phyloP scores from a whole-genome alignment of 805 yeast species.

The Ogataea dorogensis region DNA sequence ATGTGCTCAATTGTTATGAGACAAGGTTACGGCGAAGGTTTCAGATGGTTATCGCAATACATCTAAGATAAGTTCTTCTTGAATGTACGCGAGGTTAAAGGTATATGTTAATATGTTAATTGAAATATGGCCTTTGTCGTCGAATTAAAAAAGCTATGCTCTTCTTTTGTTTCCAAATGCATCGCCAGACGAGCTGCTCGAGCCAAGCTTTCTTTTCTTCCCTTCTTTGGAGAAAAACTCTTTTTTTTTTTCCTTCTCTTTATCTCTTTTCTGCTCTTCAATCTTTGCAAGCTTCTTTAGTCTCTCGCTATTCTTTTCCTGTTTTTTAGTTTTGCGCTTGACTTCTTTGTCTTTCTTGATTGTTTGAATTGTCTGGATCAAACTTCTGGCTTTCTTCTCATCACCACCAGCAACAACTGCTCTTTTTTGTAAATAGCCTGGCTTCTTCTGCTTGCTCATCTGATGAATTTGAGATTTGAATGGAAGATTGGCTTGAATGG shows the following conservation, averaged over 20 bases:
- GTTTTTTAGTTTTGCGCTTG: conserved; percentile 70
- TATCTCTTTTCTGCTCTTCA: conserved; percentile 67
- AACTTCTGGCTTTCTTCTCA: conserved; percentile 87
- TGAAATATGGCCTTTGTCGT: not conserved
- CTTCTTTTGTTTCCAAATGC: conserved; percentile 22
- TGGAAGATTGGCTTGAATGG: conserved; percentile 76
- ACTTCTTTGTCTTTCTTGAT: conserved; percentile 82
- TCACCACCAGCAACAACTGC: conserved; percentile 93
- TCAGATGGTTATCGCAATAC: conserved; percentile 97
- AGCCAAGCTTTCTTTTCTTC: conserved; percentile 52
- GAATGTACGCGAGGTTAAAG: not conserved
- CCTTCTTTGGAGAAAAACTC: conserved; percentile 77
- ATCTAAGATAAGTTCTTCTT: conserved; percentile 42
- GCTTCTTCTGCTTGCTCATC: conserved; percentile 84
- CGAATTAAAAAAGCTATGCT: not conserved
- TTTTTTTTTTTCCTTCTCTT: conserved; percentile 81
- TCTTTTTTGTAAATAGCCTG: conserved; percentile 79
- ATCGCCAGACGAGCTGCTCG: conserved; percentile 25
- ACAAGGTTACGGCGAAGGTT: conserved; percentile 97
- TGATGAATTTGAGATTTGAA: conserved; percentile 87
- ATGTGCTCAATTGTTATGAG: conserved; percentile 99
- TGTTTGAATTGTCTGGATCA: conserved; percentile 84
- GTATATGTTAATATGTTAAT: not conserved
- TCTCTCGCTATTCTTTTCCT: conserved; percentile 70
- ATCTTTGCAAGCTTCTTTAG: conserved; percentile 72